Evolutionary conservation across 345 rosid species (phyloP), one percentile per base, ranked within the genome.

Genomic region (Hirschfeldia incana): DNA sequence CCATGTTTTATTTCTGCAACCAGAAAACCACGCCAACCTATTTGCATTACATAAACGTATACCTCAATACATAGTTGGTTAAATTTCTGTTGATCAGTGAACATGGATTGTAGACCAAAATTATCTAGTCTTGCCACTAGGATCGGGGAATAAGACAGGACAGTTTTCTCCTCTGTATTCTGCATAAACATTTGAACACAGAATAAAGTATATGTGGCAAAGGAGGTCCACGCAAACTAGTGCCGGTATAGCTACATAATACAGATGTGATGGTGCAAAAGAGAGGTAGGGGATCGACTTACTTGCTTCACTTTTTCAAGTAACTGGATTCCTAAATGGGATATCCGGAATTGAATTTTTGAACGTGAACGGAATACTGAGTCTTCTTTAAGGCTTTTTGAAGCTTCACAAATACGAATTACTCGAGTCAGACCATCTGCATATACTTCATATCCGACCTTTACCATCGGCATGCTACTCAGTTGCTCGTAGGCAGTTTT

Each of bases 391-490:
- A 39, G 88, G 67, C 88, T 73, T 69, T 86, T 83, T 58, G 89
- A 85, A 82, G 69, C 76, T 82, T 88, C 91, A 77, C 95, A 92
- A 82, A 94, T 83, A 70, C 94, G 87, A 78, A 94, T 79, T 73
- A 94, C 94, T 53, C 98, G 88, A 32, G 89, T 91, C 27, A 85
- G 88, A 81, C 98, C 97, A 74, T 92, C 94, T 26, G 98, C 95
- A 86, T 89, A 91, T 78, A 94, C 91, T 87, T 94, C 97, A 85
- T 90, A 94, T 17, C 97, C 98, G 58, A 89, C 84, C 83, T 87
- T 87, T 72, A 80, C 85, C 72, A 77, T 83, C 42, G 88, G 90
- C 73, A 75, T 73, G 80, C 80, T 84, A 62, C 83, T 79, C 62
- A 68, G 61, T 82, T 85, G 85, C 73, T 77, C 78, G 61, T 75